phyloP scores from a whole-genome alignment of 371 early-diverging fungal genomes.

The Apophysomyces trapeziformis region DNA sequence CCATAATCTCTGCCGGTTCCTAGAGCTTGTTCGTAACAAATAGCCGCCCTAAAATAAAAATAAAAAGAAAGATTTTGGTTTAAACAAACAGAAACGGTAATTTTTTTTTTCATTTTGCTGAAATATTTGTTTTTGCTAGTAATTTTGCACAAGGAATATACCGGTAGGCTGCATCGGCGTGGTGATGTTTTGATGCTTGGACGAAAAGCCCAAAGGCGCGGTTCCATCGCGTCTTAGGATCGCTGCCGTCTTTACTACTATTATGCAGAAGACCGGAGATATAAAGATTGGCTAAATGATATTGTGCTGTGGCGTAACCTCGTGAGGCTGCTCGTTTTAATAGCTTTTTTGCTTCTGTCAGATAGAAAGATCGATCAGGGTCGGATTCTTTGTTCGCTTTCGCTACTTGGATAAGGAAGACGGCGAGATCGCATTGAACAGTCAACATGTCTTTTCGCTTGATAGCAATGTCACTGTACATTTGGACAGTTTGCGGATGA shows the following conservation, averaged over 20 bases:
- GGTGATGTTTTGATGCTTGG: constrained; percentile 58
- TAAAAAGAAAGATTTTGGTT: not conserved
- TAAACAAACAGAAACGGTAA: not conserved
- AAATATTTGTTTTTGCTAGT: too few relatives aligned
- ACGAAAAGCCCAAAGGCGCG: constrained; percentile 58
- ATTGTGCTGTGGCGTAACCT: constrained; percentile 51
- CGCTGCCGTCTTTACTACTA: constrained; percentile 32
- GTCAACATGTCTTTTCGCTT: constrained; percentile 61
- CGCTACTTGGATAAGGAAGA: constrained; percentile 57
- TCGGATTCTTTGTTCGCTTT: constrained; percentile 33
- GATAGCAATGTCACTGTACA: constrained; percentile 72
- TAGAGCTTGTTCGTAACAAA: constrained; percentile 57
- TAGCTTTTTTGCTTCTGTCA: constrained; percentile 49
- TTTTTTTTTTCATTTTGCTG: constrained; percentile 3
- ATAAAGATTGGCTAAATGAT: constrained; percentile 51
- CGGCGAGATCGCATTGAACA: constrained; percentile 70
- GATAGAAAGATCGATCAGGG: constrained; percentile 10
- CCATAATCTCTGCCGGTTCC: constrained; percentile 51
- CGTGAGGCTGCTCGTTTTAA: constrained; percentile 42
- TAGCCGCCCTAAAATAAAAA: constrained; percentile 34
- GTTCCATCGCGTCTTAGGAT: constrained; percentile 50
- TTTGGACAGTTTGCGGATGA: constrained; percentile 63
- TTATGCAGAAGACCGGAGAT: constrained; percentile 42
- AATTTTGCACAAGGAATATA: not conserved
- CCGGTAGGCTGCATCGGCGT: constrained; percentile 52